Evolutionary conservation across 2,329 filamentous ascomycete species (phyloP), one percentile per base, ranked within the genome.

Genomic region (Penicillium sp.): DNA sequence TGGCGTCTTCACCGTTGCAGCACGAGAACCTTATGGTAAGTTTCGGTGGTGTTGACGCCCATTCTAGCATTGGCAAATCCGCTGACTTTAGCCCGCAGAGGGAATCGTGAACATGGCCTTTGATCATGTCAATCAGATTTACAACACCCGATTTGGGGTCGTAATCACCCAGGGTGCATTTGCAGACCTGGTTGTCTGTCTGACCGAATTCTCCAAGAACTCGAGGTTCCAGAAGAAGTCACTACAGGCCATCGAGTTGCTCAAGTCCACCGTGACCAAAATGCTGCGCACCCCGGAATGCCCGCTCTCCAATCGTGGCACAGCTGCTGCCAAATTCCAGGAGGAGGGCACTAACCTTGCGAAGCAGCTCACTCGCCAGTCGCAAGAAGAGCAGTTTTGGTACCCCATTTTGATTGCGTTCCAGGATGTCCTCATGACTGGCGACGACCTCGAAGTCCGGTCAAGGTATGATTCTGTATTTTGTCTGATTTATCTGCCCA

Each of bases 131-230:
- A 88, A 85, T 18, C 87, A 94, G 49, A 87, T 98, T 14, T 98
- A 97, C 73, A 94, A 87, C 65, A 90, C 87, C 17, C 84, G 93
- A 20, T 98, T 99, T 53, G 90, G 91, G 1, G 85, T 97, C 5
- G 90, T 98, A 43, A 93, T 99, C 43, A 88, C 87, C 0, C 94
- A 99, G 65, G 93, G 89, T 16, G 91, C 93, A 2, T 98, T 99
- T 60, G 90, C 93, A 0, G 94, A 99, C 62, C 74, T 99, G 18
- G 86, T 98, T 45, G 88, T 98, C 36, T 98, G 93, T 60, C 71
- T 99, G 48, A 98, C 94, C 0, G 89, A 97, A 64, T 99, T 99
- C 64, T 96, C 91, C 13, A 99, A 98, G 75, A 98, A 99, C 63
- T 84, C 89, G 67, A 90, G 84, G 59, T 99, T 98, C 71, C 93